phyloP scores from a whole-genome alignment of 106 monocot species.

The Agapanthus africanus region DNA sequence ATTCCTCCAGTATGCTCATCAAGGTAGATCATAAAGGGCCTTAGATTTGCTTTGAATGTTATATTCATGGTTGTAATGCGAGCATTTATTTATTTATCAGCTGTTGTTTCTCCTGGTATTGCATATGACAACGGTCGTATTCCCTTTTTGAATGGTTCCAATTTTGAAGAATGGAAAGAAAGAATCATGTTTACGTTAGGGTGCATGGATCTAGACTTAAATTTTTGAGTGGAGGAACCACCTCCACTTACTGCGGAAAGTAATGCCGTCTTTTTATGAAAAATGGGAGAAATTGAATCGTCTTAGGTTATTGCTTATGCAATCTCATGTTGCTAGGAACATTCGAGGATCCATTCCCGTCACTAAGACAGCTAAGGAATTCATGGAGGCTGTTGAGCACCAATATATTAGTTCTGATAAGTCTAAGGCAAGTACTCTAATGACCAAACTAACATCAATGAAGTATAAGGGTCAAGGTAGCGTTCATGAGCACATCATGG shows the following conservation, averaged over 20 bases:
- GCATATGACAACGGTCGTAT: background rate
- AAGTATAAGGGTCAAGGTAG: background rate
- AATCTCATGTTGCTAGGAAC: constrained; percentile 3
- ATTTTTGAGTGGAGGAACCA: background rate
- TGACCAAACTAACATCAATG: background rate
- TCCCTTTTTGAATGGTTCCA: background rate
- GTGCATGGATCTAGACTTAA: background rate
- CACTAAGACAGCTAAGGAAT: background rate
- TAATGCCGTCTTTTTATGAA: background rate
- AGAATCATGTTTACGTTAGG: constrained; percentile 4
- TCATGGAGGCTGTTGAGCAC: background rate
- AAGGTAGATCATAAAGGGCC: background rate
- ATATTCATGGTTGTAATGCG: too few species aligned
- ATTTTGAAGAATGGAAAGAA: background rate
- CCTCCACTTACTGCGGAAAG: background rate
- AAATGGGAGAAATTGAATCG: background rate
- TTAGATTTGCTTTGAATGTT: background rate
- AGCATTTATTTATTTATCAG: too few species aligned
- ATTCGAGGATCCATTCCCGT: background rate
- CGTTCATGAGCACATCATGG: background rate
- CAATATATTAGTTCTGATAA: background rate
- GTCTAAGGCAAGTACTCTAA: background rate
- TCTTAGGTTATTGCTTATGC: background rate
- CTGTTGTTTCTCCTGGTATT: background rate
- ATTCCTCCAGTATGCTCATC: background rate